Evolutionary conservation across 176 grass and related monocot genomes (phyloP).

Genomic region (Rhynchospora tenuis): DNA sequence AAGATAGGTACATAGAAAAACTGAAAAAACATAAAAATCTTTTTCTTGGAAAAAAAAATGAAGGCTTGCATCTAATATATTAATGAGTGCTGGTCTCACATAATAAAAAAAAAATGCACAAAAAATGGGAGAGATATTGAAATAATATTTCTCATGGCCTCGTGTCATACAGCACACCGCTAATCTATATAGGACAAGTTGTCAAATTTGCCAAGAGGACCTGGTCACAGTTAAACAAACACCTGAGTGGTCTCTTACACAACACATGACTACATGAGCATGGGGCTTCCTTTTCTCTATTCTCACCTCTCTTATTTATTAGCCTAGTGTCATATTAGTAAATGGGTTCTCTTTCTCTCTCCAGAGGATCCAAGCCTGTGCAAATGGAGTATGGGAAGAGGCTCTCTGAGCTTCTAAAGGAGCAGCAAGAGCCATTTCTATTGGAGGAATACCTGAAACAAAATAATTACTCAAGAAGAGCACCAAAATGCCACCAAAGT

Average conservation of each 20-base stretch:
- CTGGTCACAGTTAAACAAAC: not conserved
- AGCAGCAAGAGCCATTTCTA: slow-evolving; percentile 96
- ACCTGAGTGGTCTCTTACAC: not conserved
- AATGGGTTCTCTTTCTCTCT: not conserved
- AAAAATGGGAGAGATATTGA: not conserved
- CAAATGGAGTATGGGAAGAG: slow-evolving; percentile 47
- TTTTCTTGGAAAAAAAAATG: too few relatives aligned
- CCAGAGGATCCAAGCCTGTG: slow-evolving; percentile 31
- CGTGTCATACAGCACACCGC: not conserved
- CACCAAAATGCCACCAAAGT: slow-evolving; percentile 2
- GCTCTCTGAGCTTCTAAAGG: slow-evolving; percentile 89
- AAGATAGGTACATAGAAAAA: too few relatives aligned
- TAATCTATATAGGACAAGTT: not conserved
- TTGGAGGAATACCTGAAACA: slow-evolving; percentile 52
- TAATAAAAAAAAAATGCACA: not conserved
- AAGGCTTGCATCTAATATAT: too few relatives aligned
- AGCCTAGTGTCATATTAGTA: not conserved
- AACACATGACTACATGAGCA: not conserved
- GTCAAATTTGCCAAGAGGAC: not conserved
- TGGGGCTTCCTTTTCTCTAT: slow-evolving; percentile 16
- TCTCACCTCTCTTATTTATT: slow-evolving; percentile 19
- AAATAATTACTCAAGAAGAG: slow-evolving; percentile 32
- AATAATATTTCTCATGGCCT: not conserved
- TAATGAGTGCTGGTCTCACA: not conserved
- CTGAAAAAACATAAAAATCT: too few relatives aligned